These are phyloP conservation scores for Termitomyces sp. DNA, from an alignment of 1,284 basidiomycete genomes.

Conservation along the genomic window DNA sequence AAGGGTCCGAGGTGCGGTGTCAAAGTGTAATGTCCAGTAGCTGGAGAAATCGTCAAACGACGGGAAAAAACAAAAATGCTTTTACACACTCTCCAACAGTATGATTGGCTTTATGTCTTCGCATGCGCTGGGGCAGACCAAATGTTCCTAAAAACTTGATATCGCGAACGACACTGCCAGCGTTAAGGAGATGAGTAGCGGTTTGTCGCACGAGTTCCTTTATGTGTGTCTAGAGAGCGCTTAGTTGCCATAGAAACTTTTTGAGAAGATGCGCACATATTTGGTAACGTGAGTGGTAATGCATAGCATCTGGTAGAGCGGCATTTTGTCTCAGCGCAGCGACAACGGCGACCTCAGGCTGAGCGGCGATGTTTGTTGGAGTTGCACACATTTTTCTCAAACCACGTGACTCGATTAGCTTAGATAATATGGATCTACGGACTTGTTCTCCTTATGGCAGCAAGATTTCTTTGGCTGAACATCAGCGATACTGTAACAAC, in stretches of 20 bases:
- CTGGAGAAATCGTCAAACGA: conserved; percentile 33
- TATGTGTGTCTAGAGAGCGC: conserved; percentile 56
- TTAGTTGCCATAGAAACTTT: not conserved
- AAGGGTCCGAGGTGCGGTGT: conserved; percentile 73
- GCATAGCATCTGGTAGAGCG: conserved; percentile 78
- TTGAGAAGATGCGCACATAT: conserved; percentile 46
- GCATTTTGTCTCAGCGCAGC: conserved; percentile 44
- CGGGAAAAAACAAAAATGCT: not conserved
- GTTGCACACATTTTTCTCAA: not conserved
- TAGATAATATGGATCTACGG: not conserved
- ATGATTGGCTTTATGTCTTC: conserved; percentile 60
- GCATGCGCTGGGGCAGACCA: conserved; percentile 74
- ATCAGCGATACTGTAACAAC: not conserved
- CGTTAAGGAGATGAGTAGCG: conserved; percentile 69
- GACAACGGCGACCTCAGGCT: not conserved
- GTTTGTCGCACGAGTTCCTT: conserved; percentile 73
- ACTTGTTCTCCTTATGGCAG: not conserved
- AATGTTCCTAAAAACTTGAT: conserved; percentile 75
- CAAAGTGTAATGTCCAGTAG: conserved; percentile 89
- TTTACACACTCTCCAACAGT: conserved; percentile 74
- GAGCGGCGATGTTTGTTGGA: not conserved
- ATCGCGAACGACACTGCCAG: conserved; percentile 77
- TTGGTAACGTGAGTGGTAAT: conserved; percentile 68
- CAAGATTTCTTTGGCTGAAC: not conserved
- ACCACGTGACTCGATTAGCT: not conserved